These are phyloP conservation scores for Colletotrichum liriopes DNA, from an alignment of 2,329 filamentous ascomycete genomes.

Conservation along the genomic window DNA sequence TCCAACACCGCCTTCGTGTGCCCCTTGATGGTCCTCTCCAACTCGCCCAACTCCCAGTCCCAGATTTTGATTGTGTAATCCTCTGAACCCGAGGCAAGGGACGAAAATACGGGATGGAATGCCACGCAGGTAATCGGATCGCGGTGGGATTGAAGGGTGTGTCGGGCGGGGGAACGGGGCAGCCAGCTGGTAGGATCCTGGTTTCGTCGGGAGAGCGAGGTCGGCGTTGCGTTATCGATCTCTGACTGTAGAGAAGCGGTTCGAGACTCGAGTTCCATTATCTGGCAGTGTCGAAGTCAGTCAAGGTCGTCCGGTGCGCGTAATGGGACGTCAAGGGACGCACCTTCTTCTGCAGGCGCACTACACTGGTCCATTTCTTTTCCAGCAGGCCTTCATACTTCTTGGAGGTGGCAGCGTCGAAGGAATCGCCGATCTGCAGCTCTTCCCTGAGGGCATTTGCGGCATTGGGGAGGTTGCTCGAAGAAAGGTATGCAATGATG, in stretches of 20 bases:
- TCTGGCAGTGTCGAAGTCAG: constrained; percentile 66
- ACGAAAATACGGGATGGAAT: constrained; percentile 93
- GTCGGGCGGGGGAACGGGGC: constrained; percentile 84
- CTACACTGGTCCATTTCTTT: constrained; percentile 99
- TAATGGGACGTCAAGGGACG: constrained; percentile 37
- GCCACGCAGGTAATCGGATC: constrained; percentile 88
- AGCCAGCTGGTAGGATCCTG: constrained; percentile 91
- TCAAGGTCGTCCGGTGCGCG: not conserved
- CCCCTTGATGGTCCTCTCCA: constrained; percentile 91
- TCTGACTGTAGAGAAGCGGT: constrained; percentile 83
- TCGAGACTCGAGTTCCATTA: constrained; percentile 91
- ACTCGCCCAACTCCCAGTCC: constrained; percentile 95
- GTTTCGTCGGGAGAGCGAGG: constrained; percentile 82
- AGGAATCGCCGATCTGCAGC: constrained; percentile 77
- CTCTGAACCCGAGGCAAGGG: constrained; percentile 90
- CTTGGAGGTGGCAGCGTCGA: constrained; percentile 87
- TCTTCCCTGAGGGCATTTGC: constrained; percentile 84
- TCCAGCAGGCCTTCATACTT: constrained; percentile 95
- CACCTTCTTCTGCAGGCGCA: constrained; percentile 95
- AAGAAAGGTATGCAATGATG: constrained; percentile 89
- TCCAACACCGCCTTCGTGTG: constrained; percentile 92
- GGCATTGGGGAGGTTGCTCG: constrained; percentile 79
- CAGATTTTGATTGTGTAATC: constrained; percentile 97
- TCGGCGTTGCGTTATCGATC: constrained; percentile 85
- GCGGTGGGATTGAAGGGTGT: constrained; percentile 88